phyloP scores from a whole-genome alignment of 176 grass and related monocot genomes.

The Zoysia pacifica region DNA sequence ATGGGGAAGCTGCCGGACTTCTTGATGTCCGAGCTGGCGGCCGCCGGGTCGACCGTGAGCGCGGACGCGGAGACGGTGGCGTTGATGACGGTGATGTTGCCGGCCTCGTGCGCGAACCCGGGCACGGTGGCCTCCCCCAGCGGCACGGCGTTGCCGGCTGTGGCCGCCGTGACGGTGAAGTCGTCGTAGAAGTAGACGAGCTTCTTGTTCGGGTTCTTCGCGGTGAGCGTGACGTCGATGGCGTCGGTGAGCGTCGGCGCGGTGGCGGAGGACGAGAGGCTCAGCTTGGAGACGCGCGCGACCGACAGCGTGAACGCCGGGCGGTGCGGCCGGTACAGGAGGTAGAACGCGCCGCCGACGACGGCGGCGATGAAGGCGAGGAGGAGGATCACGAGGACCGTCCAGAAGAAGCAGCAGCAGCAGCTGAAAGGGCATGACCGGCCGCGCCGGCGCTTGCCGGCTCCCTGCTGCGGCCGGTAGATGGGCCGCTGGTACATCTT shows the following conservation, averaged over 20 bases:
- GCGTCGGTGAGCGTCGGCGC: slow-evolving; percentile 57
- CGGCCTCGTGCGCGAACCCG: slow-evolving; percentile 74
- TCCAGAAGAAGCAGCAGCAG: slow-evolving; percentile 78
- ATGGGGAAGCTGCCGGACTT: slow-evolving; percentile 67
- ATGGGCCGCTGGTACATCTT: slow-evolving; percentile 84
- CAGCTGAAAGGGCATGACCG: slow-evolving; percentile 65
- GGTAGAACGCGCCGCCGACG: slow-evolving; percentile 73
- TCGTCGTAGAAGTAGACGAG: slow-evolving; percentile 92
- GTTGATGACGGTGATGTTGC: slow-evolving; percentile 76
- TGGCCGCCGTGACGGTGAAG: slow-evolving; percentile 60
- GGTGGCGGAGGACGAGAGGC: slow-evolving; percentile 54
- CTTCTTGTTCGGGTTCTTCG: slow-evolving; percentile 91
- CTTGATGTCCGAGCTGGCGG: slow-evolving; percentile 73
- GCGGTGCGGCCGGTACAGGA: slow-evolving; percentile 85
- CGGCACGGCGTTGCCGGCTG: slow-evolving; percentile 58
- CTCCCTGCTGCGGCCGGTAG: slow-evolving; percentile 69
- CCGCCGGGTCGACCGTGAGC: slow-evolving; percentile 67
- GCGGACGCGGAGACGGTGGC: slow-evolving; percentile 54
- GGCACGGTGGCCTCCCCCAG: slow-evolving; percentile 69
- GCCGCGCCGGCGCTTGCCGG: slow-evolving; percentile 59
- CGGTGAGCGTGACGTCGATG: slow-evolving; percentile 73
- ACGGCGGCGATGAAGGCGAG: slow-evolving; percentile 74
- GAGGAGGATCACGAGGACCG: slow-evolving; percentile 58
- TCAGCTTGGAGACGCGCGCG: slow-evolving; percentile 61
- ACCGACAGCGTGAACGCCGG: slow-evolving; percentile 76